A percentile compares a stretch with the other conserved stretches of the same genome.
These are phyloP conservation scores for Thalassiosira ordinaria DNA, from an alignment of 352 stramenopile genomes.

Conservation along the genomic window DNA sequence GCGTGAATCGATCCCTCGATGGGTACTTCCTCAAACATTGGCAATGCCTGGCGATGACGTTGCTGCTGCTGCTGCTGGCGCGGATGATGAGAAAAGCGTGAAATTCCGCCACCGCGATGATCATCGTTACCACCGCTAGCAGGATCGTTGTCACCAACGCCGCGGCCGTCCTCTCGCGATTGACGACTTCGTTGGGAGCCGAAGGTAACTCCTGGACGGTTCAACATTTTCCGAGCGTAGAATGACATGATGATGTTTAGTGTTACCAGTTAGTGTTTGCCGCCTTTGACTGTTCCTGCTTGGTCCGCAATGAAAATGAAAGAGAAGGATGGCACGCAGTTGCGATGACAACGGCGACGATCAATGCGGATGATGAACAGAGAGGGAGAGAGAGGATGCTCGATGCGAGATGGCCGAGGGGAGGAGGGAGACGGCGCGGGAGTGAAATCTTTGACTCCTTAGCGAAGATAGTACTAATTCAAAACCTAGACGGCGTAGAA, in stretches of 20 bases:
- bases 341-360: too few relatives aligned
- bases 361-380: too few relatives aligned
- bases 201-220: conserved; percentile 21
- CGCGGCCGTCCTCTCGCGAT: not conserved
- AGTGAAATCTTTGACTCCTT: too few relatives aligned
- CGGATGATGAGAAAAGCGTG: conserved; percentile 8
- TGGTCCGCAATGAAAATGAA: not conserved
- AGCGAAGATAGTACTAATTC: too few relatives aligned
- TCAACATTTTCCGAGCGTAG: conserved; percentile 9
- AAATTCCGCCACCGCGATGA: not conserved
- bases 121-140: not conserved
- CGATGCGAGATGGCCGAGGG: too few relatives aligned
- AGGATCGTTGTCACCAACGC: not conserved
- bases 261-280: not conserved
- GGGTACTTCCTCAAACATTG: conserved; percentile 8
- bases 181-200: conserved; percentile 11
- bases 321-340: not conserved
- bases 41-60: not conserved
- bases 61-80: conserved; percentile 12
- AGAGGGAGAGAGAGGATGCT: too few relatives aligned
- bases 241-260: conserved; percentile 18
- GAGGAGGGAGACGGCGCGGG: too few relatives aligned
- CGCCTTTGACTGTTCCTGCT: not conserved
- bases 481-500: too few relatives aligned
- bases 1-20: conserved; percentile 40